Evolutionary conservation across 352 stramenopile species (phyloP), one percentile per base, ranked within the genome.

Genomic region (Globisporangium recalcitrans): DNA sequence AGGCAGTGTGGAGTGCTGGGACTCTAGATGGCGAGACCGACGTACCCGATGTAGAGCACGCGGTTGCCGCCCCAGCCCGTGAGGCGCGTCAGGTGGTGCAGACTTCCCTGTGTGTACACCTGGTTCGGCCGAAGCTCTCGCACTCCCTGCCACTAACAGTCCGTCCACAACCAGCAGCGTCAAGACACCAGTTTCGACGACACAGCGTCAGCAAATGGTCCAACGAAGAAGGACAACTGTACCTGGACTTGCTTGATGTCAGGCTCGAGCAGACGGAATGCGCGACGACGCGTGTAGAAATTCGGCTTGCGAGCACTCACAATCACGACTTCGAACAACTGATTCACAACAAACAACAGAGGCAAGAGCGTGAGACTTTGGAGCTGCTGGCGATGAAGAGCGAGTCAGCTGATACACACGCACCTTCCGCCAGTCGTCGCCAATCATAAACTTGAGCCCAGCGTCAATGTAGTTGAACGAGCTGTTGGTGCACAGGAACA

Each of bases 401-500:
- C n/a, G n/a, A n/a, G n/a, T n/a, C n/a, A n/a, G n/a, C n/a, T n/a
- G n/a, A n/a, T n/a, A n/a, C n/a, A n/a, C n/a, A n/a, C n/a, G n/a
- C n/a, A n/a, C 76, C 52, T 88, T 57, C 65, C 82, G 82, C 93
- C 93, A 98, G 36, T 93, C 74, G 44, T 93, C 74, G 47, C 93
- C 93, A n/a, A 98, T 71, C 70, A 98, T 92, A 65, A 90, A 97
- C 63, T 85, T 87, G 68, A 98, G 88, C 22, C 93, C 93, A 0
- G 90, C 88, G 66, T 98, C 88, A 29, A 97, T 87, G 76, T 98
- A 98, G 71, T 84, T 86, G 75, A 96, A 98, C 16, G 90, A 93
- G 24, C 90, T 97, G 73, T 98, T 98, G 29, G 87, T 91, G 71
- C 93, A 93, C 72, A 98, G 77, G 62, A 98, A 97, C 27, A 93